Base-by-base conservation (phyloP, 768 basidiomycete species). In the Amyloporia xantha region DNA sequence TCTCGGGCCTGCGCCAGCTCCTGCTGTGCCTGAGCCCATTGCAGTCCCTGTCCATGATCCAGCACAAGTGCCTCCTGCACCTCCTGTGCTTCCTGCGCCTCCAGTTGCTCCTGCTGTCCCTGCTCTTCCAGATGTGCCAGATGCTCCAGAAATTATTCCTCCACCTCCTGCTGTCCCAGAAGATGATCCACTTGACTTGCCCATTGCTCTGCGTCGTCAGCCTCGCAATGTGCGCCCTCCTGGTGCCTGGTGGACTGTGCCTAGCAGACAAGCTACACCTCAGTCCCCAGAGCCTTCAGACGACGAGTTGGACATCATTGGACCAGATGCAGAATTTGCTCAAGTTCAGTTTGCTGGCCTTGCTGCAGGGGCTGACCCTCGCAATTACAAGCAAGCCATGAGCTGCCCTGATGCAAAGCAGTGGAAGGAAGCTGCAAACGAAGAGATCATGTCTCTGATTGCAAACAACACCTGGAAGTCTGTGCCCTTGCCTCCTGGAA, bases 341-440 rank as follows among this genome's bases (percentile, higher is more conserved):
- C 6, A 11, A 41, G 41, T 41, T n/a, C 41, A 41, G 20, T 41
- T 41, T 41, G 41, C 41, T 41, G 41, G 41, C 17, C 41, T 41
- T 20, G 41, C 41, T 20, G 10, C 20, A 6, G 41, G 41, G 19
- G 20, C 41, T 20, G 41, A 41, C 20, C 20, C 41, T 23, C 17
- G 5, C 19, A 41, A 17, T 17, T 41, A 20, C 23, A 3, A 15
- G 5, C 19, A 41, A 23, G 41, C 41, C 41, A 41, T 41, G 20
- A 19, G 24, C 24, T 17, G 6, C 12, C 41, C 41, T 41, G 41
- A 41, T 23, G 17, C 41, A n/a, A 41, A 41, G 23, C 41, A 20
- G 17, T 41, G 41, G 41, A 13, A 10, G 20, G 24, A 19, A 24
- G 41, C 41, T 24, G n/a, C 17, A 3, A 41, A 41, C 20, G 20